These are phyloP conservation scores for Termitomyces sp. DNA, from an alignment of 768 basidiomycete species.

Conservation along the genomic window DNA sequence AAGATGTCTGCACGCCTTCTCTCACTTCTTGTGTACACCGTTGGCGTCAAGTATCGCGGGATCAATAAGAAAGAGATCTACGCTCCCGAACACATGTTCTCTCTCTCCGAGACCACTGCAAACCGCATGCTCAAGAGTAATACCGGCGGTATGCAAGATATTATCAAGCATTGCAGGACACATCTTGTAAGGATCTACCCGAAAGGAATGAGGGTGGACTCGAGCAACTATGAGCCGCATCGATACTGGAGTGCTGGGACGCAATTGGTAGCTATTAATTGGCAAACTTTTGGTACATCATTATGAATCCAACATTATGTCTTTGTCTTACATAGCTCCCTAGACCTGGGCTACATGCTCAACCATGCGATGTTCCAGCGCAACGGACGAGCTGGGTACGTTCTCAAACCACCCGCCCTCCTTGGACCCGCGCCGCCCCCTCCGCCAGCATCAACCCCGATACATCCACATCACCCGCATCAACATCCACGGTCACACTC, in stretches of 20 bases:
- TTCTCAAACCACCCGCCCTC: slow-evolving; percentile 83
- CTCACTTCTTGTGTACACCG: slow-evolving; percentile 88
- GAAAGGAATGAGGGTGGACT: slow-evolving; percentile 76
- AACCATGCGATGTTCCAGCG: slow-evolving; percentile 96
- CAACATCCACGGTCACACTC: slow-evolving; percentile 11
- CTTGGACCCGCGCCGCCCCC: slow-evolving; percentile 34
- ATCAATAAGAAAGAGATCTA: slow-evolving; percentile 90
- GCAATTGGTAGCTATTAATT: slow-evolving; percentile 93
- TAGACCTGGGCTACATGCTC: slow-evolving; percentile 88
- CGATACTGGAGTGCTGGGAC: slow-evolving; percentile 88
- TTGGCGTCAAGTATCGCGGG: slow-evolving; percentile 93
- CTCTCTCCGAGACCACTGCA: slow-evolving; percentile 81
- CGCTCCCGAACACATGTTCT: slow-evolving; percentile 86
- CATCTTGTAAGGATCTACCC: slow-evolving; percentile 91
- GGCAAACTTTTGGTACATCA: slow-evolving; percentile 88
- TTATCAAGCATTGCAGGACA: slow-evolving; percentile 87
- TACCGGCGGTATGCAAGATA: slow-evolving; percentile 22
- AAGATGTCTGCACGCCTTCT: slow-evolving; percentile 77
- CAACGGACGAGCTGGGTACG: slow-evolving; percentile 87
- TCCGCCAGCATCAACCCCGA: not conserved
- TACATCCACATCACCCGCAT: not conserved
- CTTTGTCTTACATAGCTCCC: not conserved
- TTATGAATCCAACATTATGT: not conserved
- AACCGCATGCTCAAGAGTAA: slow-evolving; percentile 68
- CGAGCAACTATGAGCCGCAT: slow-evolving; percentile 89